A percentile compares a stretch with the other conserved stretches of the same genome.
Evolutionary conservation across 768 basidiomycete species (phyloP).

Genomic region (Psilocybe tampanensis): DNA sequence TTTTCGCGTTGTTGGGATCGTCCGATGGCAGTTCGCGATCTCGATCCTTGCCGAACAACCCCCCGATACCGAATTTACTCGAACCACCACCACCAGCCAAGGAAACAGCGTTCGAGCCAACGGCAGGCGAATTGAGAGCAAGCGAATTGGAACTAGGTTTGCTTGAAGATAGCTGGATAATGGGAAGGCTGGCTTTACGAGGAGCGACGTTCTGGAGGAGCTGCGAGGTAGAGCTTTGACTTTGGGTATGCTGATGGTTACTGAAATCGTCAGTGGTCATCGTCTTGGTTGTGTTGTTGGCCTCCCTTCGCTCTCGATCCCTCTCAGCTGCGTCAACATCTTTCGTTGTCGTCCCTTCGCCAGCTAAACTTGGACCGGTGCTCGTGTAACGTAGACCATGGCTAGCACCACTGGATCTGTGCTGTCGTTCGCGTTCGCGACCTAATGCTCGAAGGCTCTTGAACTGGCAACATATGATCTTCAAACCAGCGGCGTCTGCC

Average conservation of each 20-base stretch:
- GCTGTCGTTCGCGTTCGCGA: neutral
- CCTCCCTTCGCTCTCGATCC: neutral
- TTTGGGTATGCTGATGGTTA: neutral
- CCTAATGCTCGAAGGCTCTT: conserved; percentile 6
- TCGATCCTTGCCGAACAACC: conserved; percentile 16
- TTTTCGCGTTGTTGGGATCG: neutral
- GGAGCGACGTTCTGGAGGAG: neutral
- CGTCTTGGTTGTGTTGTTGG: neutral
- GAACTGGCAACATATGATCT: conserved; percentile 47
- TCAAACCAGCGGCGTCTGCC: conserved; percentile 28
- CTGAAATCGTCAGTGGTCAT: neutral
- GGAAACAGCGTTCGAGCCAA: neutral
- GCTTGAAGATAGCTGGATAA: neutral
- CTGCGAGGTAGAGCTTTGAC: neutral
- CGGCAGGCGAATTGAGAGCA: neutral
- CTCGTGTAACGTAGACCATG: neutral
- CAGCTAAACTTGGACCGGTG: neutral
- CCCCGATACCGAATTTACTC: conserved; percentile 14
- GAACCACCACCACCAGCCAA: neutral
- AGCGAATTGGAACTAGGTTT: neutral
- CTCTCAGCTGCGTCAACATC: neutral
- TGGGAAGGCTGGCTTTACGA: neutral
- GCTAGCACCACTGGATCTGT: neutral
- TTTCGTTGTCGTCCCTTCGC: neutral
- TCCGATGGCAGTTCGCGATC: neutral